A percentile compares a stretch with the other conserved stretches of the same genome.
Conservation (phyloP, 1,284 basidiomycete genomes). For the Leccinum solheimii region DNA sequence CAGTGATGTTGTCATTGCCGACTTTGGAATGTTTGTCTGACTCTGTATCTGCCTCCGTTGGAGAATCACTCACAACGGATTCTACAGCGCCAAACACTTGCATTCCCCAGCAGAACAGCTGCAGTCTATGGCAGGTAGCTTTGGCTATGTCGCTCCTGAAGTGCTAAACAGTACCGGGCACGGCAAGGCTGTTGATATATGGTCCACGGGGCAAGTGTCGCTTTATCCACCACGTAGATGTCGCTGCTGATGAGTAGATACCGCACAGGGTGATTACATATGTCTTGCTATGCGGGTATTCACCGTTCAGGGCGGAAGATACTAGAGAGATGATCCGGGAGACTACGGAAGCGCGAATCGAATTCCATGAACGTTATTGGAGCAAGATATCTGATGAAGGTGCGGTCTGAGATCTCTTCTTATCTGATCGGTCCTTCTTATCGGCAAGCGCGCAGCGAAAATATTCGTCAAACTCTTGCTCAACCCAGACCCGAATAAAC, state of each 20-base stretch:
- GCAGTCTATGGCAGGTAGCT: slow-evolving; percentile 81
- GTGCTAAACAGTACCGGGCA: slow-evolving; percentile 84
- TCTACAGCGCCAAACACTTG: slow-evolving; percentile 77
- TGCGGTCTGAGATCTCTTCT: slow-evolving; percentile 27
- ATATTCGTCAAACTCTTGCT: slow-evolving; percentile 79
- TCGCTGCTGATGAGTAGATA: neutral
- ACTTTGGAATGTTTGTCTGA: slow-evolving; percentile 87
- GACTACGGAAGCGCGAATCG: slow-evolving; percentile 79
- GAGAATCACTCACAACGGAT: neutral
- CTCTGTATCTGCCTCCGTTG: neutral
- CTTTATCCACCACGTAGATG: neutral
- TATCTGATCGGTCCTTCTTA: neutral
- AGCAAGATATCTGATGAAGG: slow-evolving; percentile 80
- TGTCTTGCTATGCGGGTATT: slow-evolving; percentile 89
- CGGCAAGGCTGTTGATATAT: slow-evolving; percentile 90
- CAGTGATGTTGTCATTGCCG: slow-evolving; percentile 87
- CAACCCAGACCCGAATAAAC: slow-evolving; percentile 68
- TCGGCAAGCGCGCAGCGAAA: slow-evolving; percentile 59
- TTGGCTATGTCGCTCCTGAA: slow-evolving; percentile 95
- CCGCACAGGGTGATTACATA: slow-evolving; percentile 84
- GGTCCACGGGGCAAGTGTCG: slow-evolving; percentile 81
- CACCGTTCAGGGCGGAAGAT: slow-evolving; percentile 89
- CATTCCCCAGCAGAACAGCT: slow-evolving; percentile 78
- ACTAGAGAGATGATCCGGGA: slow-evolving; percentile 76
- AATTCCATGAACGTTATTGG: slow-evolving; percentile 95